Percentiles rank a stretch among this genome's conserved stretches.
Conservation (phyloP, 768 basidiomycete genomes). For the Mycena kentingensis region DNA sequence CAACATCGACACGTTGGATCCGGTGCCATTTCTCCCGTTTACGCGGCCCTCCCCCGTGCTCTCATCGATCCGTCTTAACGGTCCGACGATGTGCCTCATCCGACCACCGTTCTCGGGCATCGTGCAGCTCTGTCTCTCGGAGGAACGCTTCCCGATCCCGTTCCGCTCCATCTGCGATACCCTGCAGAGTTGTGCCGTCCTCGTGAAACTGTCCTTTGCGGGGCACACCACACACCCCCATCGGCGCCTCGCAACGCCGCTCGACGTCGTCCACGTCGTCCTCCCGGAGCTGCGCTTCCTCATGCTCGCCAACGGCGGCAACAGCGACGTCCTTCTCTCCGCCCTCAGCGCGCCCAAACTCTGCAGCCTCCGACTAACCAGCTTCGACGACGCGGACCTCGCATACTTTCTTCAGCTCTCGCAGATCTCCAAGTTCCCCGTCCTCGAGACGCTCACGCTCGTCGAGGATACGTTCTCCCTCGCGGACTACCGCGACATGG, state of each 20-base stretch:
- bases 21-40: conserved; percentile 11
- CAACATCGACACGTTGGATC: not conserved
- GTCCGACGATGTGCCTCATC: conserved; percentile 13
- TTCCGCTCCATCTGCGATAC: conserved; percentile 19
- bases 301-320: conserved; percentile 18
- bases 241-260: conserved; percentile 6
- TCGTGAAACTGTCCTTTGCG: conserved; percentile 16
- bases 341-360: conserved; percentile 17
- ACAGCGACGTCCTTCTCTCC: conserved; percentile 12
- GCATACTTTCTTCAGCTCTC: conserved; percentile 17
- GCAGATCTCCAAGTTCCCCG: conserved; percentile 16
- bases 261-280: conserved; percentile 8
- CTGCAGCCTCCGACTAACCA: conserved; percentile 10
- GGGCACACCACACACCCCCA: conserved; percentile 15
- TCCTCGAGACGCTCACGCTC: conserved; percentile 12
- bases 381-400: conserved; percentile 18
- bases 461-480: conserved; percentile 14
- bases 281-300: conserved; percentile 17
- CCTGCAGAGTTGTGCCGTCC: conserved; percentile 3
- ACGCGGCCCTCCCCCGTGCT: conserved; percentile 4
- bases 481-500: conserved; percentile 13
- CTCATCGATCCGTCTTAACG: conserved; percentile 15
- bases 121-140: conserved; percentile 14
- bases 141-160: conserved; percentile 18
- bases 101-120: conserved; percentile 14